Evolutionary conservation across 1,284 basidiomycete genomes (phyloP).

Genomic region (Malassezia yamatoensis): DNA sequence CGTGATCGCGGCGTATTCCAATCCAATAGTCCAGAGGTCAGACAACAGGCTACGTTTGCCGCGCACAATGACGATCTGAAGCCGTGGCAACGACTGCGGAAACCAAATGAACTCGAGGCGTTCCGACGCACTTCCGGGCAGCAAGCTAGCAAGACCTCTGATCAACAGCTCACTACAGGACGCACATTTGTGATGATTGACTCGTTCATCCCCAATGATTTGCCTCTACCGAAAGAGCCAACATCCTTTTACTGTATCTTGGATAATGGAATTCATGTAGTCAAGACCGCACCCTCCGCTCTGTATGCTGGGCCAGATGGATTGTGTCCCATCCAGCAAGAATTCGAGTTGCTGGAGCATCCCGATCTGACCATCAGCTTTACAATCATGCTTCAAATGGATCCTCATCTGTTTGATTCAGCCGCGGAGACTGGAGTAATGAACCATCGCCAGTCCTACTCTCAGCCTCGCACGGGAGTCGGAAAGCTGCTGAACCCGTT

Average conservation of each 20-base stretch:
- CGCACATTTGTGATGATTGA: conserved; percentile 75
- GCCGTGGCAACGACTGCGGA: conserved; percentile 75
- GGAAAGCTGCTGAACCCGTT: conserved; percentile 37
- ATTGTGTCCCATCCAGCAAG: conserved; percentile 65
- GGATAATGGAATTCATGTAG: conserved; percentile 93
- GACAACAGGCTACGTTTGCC: conserved; percentile 35
- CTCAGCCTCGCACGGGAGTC: conserved; percentile 23
- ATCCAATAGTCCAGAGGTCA: conserved; percentile 58
- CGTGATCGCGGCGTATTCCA: conserved; percentile 45
- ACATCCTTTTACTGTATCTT: conserved; percentile 77
- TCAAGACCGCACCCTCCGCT: conserved; percentile 72
- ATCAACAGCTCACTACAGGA: conserved; percentile 60
- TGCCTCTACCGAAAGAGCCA: conserved; percentile 49
- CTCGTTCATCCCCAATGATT: conserved; percentile 34
- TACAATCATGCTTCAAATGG: conserved; percentile 38
- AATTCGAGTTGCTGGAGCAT: conserved; percentile 61
- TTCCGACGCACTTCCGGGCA: background rate
- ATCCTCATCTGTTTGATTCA: conserved; percentile 30
- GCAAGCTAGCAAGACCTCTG: background rate
- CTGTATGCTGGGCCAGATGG: conserved; percentile 56
- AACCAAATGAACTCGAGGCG: conserved; percentile 75
- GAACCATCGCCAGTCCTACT: conserved; percentile 18
- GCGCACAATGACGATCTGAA: conserved; percentile 64
- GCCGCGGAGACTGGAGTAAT: conserved; percentile 20
- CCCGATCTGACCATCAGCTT: conserved; percentile 42